Evolutionary conservation across 2,329 filamentous ascomycete species (phyloP).

Genomic region (Ceratocystis lukuohia): DNA sequence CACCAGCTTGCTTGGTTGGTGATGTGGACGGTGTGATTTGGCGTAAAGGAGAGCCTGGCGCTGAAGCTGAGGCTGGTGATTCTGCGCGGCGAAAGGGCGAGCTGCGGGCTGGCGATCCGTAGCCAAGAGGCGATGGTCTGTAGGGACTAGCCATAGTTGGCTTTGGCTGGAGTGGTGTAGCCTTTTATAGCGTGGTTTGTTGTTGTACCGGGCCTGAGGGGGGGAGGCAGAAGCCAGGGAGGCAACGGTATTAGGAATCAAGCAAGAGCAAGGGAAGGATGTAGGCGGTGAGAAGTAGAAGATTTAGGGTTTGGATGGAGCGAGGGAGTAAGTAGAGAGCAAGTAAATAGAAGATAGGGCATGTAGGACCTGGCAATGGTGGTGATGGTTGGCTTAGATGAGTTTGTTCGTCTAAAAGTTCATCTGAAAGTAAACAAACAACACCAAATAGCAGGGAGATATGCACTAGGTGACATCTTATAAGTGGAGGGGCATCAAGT

Average conservation of each 20-base stretch:
- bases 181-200: background rate
- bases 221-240: background rate
- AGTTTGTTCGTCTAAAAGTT: background rate
- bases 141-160: conserved; percentile 29
- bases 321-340: background rate
- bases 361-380: background rate
- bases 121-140: conserved; percentile 59
- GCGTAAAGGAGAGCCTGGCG: conserved; percentile 38
- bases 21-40: conserved; percentile 47
- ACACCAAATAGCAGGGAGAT: background rate
- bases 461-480: background rate
- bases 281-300: background rate
- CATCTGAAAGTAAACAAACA: background rate
- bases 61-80: conserved; percentile 46
- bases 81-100: conserved; percentile 51
- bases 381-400: background rate
- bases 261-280: conserved; percentile 1
- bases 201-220: conserved; percentile 3
- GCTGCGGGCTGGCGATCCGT: conserved; percentile 51
- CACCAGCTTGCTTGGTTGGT: conserved; percentile 34
- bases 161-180: background rate
- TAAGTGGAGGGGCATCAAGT: background rate
- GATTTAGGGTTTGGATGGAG: background rate
- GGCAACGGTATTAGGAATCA: background rate
- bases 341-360: background rate